A percentile compares a stretch with the other conserved stretches of the same genome.
phyloP scores from a whole-genome alignment of 768 basidiomycete genomes.

The Mycena alexandri region DNA sequence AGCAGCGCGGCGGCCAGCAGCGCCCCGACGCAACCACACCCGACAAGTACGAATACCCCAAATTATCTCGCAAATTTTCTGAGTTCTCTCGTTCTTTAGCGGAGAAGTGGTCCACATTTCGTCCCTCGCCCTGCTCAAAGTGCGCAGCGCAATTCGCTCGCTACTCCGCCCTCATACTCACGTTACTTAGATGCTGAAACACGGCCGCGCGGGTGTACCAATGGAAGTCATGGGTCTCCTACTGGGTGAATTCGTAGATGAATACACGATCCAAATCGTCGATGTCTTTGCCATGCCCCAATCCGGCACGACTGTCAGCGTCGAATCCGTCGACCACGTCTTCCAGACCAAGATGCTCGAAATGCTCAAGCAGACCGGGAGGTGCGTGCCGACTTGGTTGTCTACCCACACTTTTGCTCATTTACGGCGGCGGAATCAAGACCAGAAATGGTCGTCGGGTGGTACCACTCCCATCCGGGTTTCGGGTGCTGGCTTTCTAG shows the following conservation, averaged over 20 bases:
- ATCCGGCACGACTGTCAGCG: conserved; percentile 96
- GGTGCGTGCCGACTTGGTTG: conserved; percentile 63
- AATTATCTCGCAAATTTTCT: conserved; percentile 20
- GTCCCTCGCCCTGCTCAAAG: conserved; percentile 96
- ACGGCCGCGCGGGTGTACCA: conserved; percentile 97
- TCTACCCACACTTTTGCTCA: conserved; percentile 26
- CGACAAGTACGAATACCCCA: conserved; percentile 71
- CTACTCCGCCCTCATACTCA: conserved; percentile 22
- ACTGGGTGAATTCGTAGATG: conserved; percentile 98
- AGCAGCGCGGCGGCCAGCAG: conserved; percentile 56
- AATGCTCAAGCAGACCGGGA: conserved; percentile 98
- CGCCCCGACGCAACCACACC: conserved; percentile 69
- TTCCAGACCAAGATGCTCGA: conserved; percentile 99
- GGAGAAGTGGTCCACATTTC: conserved; percentile 98
- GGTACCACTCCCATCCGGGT: conserved; percentile 99
- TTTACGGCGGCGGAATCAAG: conserved; percentile 50
- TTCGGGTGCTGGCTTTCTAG: conserved; percentile 99
- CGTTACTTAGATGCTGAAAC: conserved; percentile 91
- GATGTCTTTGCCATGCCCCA: conserved; percentile 99
- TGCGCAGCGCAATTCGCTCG: no score
- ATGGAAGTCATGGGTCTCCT: conserved; percentile 99
- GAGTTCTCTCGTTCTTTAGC: conserved; percentile 53
- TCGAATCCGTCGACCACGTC: conserved; percentile 98
- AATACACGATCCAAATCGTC: conserved; percentile 93
- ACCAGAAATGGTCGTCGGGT: conserved; percentile 98